Conservation (phyloP, 2,329 filamentous ascomycete genomes). For the Aspergillus texensis region DNA sequence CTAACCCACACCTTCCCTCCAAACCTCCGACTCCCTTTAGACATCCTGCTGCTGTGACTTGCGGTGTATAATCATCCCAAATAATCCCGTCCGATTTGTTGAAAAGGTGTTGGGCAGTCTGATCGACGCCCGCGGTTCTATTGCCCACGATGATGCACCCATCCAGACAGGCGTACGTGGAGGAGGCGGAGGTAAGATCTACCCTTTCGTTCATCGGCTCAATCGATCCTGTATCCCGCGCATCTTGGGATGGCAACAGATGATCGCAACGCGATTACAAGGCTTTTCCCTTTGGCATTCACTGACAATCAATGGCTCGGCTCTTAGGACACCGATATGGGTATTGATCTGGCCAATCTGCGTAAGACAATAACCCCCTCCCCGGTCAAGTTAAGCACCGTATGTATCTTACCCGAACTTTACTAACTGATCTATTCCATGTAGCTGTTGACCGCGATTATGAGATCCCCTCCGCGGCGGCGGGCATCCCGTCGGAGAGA, state of each 20-base stretch:
- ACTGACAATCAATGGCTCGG: constrained; percentile 23
- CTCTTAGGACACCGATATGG: constrained; percentile 56
- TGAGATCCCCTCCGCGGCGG: constrained; percentile 67
- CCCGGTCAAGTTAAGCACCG: background rate
- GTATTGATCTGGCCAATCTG: constrained; percentile 64
- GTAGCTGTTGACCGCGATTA: constrained; percentile 79
- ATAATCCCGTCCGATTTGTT: background rate
- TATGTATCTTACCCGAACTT: background rate
- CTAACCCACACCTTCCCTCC: background rate
- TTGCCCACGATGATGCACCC: constrained; percentile 69
- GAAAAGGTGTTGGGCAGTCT: constrained; percentile 1
- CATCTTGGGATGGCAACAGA: background rate
- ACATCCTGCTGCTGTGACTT: background rate
- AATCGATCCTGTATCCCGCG: background rate
- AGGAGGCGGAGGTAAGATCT: constrained; percentile 72
- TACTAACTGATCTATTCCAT: background rate
- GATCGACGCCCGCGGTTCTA: constrained; percentile 1
- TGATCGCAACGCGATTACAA: constrained; percentile 14
- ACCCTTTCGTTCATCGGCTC: background rate
- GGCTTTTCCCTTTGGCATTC: constrained; percentile 10
- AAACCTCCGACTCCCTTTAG: background rate
- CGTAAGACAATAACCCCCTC: constrained; percentile 50
- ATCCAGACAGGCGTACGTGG: constrained; percentile 88
- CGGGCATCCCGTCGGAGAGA: constrained; percentile 75
- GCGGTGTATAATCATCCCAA: no score